Percentiles rank a stretch among this genome's conserved stretches.
Evolutionary conservation across 495 filamentous ascomycete genomes (phyloP).

Genomic region (Podospora comata): DNA sequence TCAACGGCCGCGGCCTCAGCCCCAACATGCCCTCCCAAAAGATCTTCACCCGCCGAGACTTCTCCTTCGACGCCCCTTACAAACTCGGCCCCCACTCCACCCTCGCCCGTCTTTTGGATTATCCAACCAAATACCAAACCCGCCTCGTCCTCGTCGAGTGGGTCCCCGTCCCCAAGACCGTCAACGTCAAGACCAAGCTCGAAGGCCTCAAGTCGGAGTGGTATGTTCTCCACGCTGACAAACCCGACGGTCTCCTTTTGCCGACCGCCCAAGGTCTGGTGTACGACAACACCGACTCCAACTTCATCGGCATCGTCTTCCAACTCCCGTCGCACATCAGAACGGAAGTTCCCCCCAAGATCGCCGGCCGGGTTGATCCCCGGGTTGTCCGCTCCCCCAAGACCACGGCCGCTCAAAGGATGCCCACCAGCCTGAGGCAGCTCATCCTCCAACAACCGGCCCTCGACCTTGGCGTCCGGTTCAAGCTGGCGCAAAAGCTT

Average conservation of each 20-base stretch:
- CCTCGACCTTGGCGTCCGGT: slow-evolving; percentile 15
- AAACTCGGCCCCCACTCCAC: slow-evolving; percentile 13
- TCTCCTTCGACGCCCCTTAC: slow-evolving; percentile 16
- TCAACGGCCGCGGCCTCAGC: background rate
- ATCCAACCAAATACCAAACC: slow-evolving; percentile 16
- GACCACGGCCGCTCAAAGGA: slow-evolving; percentile 13
- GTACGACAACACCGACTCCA: slow-evolving; percentile 12
- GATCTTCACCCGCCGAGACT: slow-evolving; percentile 14
- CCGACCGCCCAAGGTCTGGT: slow-evolving; percentile 10
- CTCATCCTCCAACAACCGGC: slow-evolving; percentile 9
- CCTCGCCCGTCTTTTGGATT: slow-evolving; percentile 17
- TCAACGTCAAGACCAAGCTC: background rate
- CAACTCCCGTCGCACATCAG: slow-evolving; percentile 19
- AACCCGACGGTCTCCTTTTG: slow-evolving; percentile 13
- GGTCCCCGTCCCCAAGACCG: background rate
- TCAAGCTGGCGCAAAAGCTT: slow-evolving; percentile 14
- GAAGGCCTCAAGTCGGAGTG: slow-evolving; percentile 15
- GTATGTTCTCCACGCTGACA: slow-evolving; percentile 18
- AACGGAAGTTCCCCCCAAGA: slow-evolving; percentile 11
- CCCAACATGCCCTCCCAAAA: slow-evolving; percentile 11
- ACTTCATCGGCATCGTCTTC: slow-evolving; percentile 14
- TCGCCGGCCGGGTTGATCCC: background rate
- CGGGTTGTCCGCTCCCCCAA: slow-evolving; percentile 15
- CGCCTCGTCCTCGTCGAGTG: slow-evolving; percentile 18
- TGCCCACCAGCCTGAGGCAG: slow-evolving; percentile 17